Conservation (phyloP, 2,329 filamentous ascomycete species). For the Ascochyta pisi region DNA sequence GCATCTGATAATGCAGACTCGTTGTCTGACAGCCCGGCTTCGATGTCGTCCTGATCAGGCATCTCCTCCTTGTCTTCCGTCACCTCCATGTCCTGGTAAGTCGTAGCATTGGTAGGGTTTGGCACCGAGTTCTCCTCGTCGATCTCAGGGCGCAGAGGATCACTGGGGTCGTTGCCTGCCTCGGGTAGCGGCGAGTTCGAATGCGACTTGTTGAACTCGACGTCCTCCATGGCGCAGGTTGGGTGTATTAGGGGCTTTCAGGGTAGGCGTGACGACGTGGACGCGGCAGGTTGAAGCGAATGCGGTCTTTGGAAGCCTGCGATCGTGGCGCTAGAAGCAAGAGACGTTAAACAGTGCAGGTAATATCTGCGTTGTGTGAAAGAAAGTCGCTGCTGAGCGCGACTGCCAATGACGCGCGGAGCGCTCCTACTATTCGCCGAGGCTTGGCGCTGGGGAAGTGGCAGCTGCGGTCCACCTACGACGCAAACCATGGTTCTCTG, state of each 20-base stretch:
- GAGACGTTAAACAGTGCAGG: constrained; percentile 7
- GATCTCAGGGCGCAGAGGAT: constrained; percentile 55
- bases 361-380: constrained; percentile 14
- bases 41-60: constrained; percentile 47
- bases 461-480: constrained; percentile 2
- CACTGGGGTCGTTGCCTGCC: constrained; percentile 55
- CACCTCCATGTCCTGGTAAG: constrained; percentile 55
- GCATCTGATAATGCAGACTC: constrained; percentile 68
- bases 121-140: constrained; percentile 58
- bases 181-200: constrained; percentile 53
- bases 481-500: constrained; percentile 1
- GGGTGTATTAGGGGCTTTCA: neutral
- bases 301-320: neutral
- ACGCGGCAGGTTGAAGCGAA: neutral
- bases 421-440: constrained; percentile 18
- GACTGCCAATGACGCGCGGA: constrained; percentile 34
- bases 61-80: constrained; percentile 49
- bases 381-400: constrained; percentile 26
- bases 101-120: constrained; percentile 52
- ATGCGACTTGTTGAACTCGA: constrained; percentile 49
- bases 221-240: constrained; percentile 51
- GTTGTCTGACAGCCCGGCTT: constrained; percentile 60
- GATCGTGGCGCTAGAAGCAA: neutral
- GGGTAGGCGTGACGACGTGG: neutral
- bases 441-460: constrained; percentile 21